phyloP scores from a whole-genome alignment of 2,329 filamentous ascomycete species.

The Penicillium sp. region DNA sequence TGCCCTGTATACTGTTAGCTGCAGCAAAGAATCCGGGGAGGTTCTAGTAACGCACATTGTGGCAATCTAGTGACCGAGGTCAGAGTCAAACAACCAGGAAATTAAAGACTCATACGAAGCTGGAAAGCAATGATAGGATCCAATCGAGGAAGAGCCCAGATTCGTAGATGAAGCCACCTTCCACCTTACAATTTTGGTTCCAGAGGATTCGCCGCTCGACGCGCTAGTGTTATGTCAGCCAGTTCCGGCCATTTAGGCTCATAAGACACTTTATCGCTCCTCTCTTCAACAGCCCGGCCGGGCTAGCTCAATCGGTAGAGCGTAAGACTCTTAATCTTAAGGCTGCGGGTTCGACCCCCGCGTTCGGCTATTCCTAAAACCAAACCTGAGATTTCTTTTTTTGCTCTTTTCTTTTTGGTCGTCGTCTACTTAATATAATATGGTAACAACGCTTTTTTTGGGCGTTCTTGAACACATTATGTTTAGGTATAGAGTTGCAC shows the following conservation, averaged over 20 bases:
- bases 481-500: neutral
- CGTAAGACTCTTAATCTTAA: conserved; percentile 50
- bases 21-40: neutral
- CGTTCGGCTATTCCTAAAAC: conserved; percentile 36
- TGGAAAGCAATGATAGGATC: conserved; percentile 6
- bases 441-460: neutral
- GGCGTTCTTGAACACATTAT: neutral
- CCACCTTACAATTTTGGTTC: conserved; percentile 16
- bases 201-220: conserved; percentile 22
- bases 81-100: conserved; percentile 22
- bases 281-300: conserved; percentile 23
- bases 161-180: conserved; percentile 24
- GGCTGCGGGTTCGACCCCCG: conserved; percentile 44
- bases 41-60: conserved; percentile 27
- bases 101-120: conserved; percentile 27
- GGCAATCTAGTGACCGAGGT: conserved; percentile 32
- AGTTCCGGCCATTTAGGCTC: neutral
- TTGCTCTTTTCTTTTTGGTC: neutral
- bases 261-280: neutral
- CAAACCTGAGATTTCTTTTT: conserved; percentile 10
- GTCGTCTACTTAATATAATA: neutral
- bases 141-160: conserved; percentile 10
- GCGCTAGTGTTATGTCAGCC: conserved; percentile 20
- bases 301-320: conserved; percentile 51
- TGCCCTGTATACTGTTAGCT: conserved; percentile 51